Base-by-base conservation (phyloP, 2,329 filamentous ascomycete genomes). In the Septoria petroselini region DNA sequence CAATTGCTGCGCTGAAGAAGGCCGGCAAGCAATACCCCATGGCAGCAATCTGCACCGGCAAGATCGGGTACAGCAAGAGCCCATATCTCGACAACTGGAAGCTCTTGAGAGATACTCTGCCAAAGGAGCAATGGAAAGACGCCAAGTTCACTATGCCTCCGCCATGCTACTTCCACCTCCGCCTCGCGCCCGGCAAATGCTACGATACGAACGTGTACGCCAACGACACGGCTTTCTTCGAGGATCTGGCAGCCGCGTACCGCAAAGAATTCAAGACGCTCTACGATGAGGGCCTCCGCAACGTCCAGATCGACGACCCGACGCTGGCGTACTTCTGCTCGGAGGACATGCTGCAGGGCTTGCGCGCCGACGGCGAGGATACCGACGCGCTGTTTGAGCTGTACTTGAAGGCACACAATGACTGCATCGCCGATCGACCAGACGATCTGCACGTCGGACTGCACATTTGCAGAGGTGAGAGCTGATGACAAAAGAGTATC, bases 131-230 rank as follows among this genome's bases (percentile, higher is more conserved):
- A 53, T 67, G 66, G 64, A 57, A 50, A 38, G 57, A 68, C 44
- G 61, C 58, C 54, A 70, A 70, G 58, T 67, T 70, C 57, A 70
- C 67, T 25, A 69, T 70, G 64, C 67, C 67, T 11, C 64, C 66
- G 9, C 65, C 66, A 12, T 67, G 65, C 48, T 69, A 68, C 50
- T 68, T 69, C 57, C 67, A 70, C 51, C 49, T 69, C 41, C 58
- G 66, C 14, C 54, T 70, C n/a, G 66, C 59, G 12, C 62, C 61
- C 18, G 67, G 67, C 44, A 65, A 66, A 50, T 68, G 65, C 60
- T 69, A 68, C 53, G 58, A 58, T 48, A 59, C 59, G 38, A 61
- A 63, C 2, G 64, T 60, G 30, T 70, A 70, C 52, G 34, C 53
- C 40, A 65, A 59, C 42, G 67, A 69, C 34, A 58, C 58, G 25